Conservation (phyloP, 805 yeast species). For the Kregervanrija pseudodelftensis region DNA sequence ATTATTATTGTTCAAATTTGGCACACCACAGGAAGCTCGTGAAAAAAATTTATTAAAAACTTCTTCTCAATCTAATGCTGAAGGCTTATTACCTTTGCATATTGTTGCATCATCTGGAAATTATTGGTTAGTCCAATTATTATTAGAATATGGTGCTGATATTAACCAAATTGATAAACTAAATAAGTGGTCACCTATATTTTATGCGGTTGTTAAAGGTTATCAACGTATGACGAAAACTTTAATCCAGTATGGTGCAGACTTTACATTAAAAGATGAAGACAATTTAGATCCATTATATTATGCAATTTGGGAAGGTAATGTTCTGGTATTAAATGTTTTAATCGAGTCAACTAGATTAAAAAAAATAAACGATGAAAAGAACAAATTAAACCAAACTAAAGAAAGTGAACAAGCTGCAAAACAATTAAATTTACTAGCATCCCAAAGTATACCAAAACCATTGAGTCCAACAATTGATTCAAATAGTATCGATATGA, state of each 20-base stretch:
- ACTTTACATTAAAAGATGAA: constrained; percentile 61
- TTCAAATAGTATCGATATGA: constrained; percentile 50
- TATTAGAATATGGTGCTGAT: constrained; percentile 66
- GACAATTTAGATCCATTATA: constrained; percentile 75
- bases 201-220: constrained; percentile 86
- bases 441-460: neutral
- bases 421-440: neutral
- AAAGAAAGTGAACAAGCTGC: neutral
- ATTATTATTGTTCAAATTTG: constrained; percentile 39
- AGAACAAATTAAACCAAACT: neutral
- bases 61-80: constrained; percentile 65
- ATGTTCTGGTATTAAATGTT: constrained; percentile 69
- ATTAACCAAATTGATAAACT: constrained; percentile 76
- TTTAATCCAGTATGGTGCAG: constrained; percentile 68
- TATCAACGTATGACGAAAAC: constrained; percentile 62
- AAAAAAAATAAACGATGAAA: constrained; percentile 1
- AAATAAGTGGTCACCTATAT: constrained; percentile 90
- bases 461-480: constrained; percentile 11
- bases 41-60: constrained; percentile 25
- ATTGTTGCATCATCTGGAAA: constrained; percentile 84
- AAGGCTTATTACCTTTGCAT: constrained; percentile 83
- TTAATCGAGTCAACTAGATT: constrained; percentile 33
- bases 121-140: constrained; percentile 54
- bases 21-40: constrained; percentile 23
- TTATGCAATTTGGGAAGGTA: constrained; percentile 93